These are phyloP conservation scores for Pseudogymnoascus sp. DNA, from an alignment of 2,329 filamentous ascomycete genomes.

Conservation along the genomic window DNA sequence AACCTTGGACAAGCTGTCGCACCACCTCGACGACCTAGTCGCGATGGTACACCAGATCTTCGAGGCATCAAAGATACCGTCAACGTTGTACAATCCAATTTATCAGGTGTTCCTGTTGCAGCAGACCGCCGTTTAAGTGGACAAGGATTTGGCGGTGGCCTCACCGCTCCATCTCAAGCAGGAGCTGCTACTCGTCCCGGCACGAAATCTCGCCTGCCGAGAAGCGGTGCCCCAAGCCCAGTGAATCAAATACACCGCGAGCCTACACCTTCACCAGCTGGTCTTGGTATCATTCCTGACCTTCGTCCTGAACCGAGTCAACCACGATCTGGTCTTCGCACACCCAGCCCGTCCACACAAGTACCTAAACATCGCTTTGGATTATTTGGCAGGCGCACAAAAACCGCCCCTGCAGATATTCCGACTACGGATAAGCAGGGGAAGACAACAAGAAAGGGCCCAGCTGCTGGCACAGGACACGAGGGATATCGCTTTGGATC, in stretches of 20 bases:
- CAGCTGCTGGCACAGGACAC: constrained; percentile 86
- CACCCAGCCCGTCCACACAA: constrained; percentile 48
- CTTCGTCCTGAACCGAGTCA: constrained; percentile 21
- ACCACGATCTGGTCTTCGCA: constrained; percentile 32
- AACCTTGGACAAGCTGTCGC: constrained; percentile 17
- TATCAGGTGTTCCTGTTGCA: constrained; percentile 44
- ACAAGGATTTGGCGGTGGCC: constrained; percentile 19
- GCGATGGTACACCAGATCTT: constrained; percentile 60
- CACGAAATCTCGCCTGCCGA: constrained; percentile 29
- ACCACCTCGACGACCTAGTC: constrained; percentile 57
- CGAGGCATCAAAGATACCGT: constrained; percentile 30
- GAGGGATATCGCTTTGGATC: constrained; percentile 56
- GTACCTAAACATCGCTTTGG: constrained; percentile 63
- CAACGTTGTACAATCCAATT: constrained; percentile 33
- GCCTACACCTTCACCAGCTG: constrained; percentile 23
- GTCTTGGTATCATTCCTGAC: constrained; percentile 29
- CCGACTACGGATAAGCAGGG: constrained; percentile 49
- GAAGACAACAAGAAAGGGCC: constrained; percentile 62
- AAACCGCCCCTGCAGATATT: constrained; percentile 48
- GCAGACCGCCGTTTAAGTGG: constrained; percentile 21
- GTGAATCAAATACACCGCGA: constrained; percentile 28
- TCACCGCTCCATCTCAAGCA: constrained; percentile 23
- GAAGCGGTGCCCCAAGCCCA: constrained; percentile 30
- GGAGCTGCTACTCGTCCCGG: constrained; percentile 32
- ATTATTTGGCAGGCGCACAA: constrained; percentile 69